Evolutionary conservation across 208 protist genomes (phyloP).

Genomic region (Angomonas ambiguus): DNA sequence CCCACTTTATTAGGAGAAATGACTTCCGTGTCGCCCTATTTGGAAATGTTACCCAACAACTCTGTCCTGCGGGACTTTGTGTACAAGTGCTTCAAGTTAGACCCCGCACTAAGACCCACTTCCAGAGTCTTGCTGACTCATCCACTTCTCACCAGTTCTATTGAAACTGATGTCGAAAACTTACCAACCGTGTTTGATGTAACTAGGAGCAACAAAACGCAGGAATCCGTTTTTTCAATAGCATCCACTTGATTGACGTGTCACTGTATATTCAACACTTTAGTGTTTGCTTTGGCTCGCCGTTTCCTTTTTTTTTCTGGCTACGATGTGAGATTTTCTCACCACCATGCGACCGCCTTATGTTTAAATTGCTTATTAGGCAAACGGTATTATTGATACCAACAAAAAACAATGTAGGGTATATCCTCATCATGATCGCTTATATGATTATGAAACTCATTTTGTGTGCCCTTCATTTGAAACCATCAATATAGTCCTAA

Average conservation of each 20-base stretch:
- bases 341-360: too few species aligned
- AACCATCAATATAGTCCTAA: too few species aligned
- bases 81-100: conserved; percentile 68
- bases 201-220: conserved; percentile 16
- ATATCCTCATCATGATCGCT: too few species aligned
- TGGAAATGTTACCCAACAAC: conserved; percentile 55
- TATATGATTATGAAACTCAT: too few species aligned
- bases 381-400: too few species aligned
- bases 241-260: conserved; percentile 24
- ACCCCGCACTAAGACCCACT: conserved; percentile 54
- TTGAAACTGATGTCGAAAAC: conserved; percentile 36
- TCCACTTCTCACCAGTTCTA: conserved; percentile 40
- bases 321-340: too few species aligned
- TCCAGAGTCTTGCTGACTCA: conserved; percentile 67
- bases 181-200: conserved; percentile 63
- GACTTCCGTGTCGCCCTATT: conserved; percentile 33
- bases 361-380: too few species aligned
- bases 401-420: too few species aligned
- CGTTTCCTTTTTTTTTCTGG: too few species aligned
- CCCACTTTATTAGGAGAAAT: conserved; percentile 56
- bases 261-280: conserved; percentile 5
- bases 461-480: too few species aligned
- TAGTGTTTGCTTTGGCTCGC: conserved; percentile 10
- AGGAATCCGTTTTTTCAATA: conserved; percentile 36
- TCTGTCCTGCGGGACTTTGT: conserved; percentile 67